Evolutionary conservation across 306 rosid species (phyloP).

Genomic region (Casuarina equisetifolia): DNA sequence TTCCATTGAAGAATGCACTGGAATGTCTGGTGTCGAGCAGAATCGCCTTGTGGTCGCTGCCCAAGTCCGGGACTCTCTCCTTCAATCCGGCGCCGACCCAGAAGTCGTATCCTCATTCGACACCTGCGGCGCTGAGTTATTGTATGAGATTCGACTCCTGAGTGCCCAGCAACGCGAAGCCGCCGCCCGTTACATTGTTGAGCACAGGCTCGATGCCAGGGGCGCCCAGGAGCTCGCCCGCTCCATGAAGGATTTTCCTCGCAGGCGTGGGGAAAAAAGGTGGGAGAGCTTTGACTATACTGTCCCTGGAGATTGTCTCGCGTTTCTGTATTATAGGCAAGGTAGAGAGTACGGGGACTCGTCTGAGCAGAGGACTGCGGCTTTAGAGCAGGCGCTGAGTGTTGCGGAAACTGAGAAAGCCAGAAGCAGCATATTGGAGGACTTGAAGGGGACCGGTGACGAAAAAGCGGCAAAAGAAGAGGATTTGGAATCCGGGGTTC

Average conservation of each 20-base stretch:
- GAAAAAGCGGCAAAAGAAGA: slow-evolving; percentile 13
- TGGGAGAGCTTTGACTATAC: slow-evolving; percentile 68
- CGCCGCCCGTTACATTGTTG: slow-evolving; percentile 54
- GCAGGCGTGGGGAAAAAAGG: slow-evolving; percentile 56
- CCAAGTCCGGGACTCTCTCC: slow-evolving; percentile 72
- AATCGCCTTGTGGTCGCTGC: slow-evolving; percentile 63
- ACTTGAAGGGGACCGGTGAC: slow-evolving; percentile 20
- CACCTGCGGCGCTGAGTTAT: slow-evolving; percentile 55
- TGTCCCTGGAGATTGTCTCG: slow-evolving; percentile 69
- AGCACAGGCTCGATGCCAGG: slow-evolving; percentile 40
- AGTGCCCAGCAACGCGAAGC: slow-evolving; percentile 56
- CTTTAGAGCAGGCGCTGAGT: slow-evolving; percentile 54
- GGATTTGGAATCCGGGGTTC: background rate
- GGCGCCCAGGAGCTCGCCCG: slow-evolving; percentile 72
- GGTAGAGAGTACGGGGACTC: slow-evolving; percentile 53
- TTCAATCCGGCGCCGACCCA: slow-evolving; percentile 49
- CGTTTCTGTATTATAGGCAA: slow-evolving; percentile 69
- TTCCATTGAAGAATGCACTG: slow-evolving; percentile 67
- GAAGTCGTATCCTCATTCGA: slow-evolving; percentile 50
- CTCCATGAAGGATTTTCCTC: slow-evolving; percentile 72
- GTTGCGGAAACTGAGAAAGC: slow-evolving; percentile 61
- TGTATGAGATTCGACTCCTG: slow-evolving; percentile 74
- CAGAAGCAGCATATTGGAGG: slow-evolving; percentile 30
- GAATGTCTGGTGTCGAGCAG: slow-evolving; percentile 74
- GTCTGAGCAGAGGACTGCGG: slow-evolving; percentile 42